Base-by-base conservation (phyloP, 192 early-diverging fungal genomes). In the Backusella liffmaniae region DNA sequence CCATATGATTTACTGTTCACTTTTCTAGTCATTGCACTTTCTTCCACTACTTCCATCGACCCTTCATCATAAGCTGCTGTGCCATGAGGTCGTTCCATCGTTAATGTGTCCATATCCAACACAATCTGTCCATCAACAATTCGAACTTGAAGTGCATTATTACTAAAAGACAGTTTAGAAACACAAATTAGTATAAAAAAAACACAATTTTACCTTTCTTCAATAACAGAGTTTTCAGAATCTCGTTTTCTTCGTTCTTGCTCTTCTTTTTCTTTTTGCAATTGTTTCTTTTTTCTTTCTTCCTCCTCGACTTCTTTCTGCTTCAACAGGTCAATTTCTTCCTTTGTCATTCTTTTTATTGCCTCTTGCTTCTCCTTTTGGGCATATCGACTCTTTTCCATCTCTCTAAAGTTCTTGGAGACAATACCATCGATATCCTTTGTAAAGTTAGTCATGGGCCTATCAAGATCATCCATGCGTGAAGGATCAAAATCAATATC, bases 51-150 rank as follows among this genome's bases (percentile, higher is more conserved):
- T 13, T 79, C 78, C 74, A 83, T 72, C 7, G 70, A 44, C 29
- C 68, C 49, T 30, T 76, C 65, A 5, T 44, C 39, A 10, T 76
- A 42, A 1, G 62, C 30, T 12, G 35, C 34, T 21, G 21, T 37
- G 30, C 41, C 34, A 13, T 73, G 37, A 12, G 67, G 44, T 23
- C 75, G 53, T 18, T 79, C 72, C 1, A 82, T 49, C 9, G 46
- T 67, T 30, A 83, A 41, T 13, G 82, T 75, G 16, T 73, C 74
- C 15, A 46, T 75, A 36, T 83, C 82, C 66, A 83, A 18, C 12
- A 79, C 75, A 73, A 83, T 83, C 21, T 79, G 30, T 0, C 82
- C 82, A 66, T 83, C 73, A 7, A 83, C 78, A 5, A 83, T 35
- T 42, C 73, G 66, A 10, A 83, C 72, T 34, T 83, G 82, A 13